These are phyloP conservation scores for Ceratonia siliqua DNA, from an alignment of 306 rosid genomes.

Conservation along the genomic window DNA sequence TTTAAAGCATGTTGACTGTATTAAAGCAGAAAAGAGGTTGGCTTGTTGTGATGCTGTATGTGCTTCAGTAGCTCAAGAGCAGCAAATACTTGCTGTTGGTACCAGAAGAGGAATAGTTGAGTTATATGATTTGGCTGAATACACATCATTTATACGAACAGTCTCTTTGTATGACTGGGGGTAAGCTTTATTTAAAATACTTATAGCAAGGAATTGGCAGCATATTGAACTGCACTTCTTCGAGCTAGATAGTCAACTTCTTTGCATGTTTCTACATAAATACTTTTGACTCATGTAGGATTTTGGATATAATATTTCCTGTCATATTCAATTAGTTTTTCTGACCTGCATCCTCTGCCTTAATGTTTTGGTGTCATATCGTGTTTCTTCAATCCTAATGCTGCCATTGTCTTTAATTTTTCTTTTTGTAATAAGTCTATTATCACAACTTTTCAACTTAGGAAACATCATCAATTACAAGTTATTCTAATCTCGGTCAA, in stretches of 20 bases:
- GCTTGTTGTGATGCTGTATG: conserved; percentile 86
- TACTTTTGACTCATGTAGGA: neutral
- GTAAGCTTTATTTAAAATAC: conserved; percentile 55
- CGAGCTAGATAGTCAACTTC: conserved; percentile 18
- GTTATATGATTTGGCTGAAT: conserved; percentile 83
- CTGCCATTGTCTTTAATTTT: conserved; percentile 14
- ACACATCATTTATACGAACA: conserved; percentile 62
- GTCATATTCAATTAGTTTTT: neutral
- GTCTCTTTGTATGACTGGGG: conserved; percentile 97
- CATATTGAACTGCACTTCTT: conserved; percentile 26
- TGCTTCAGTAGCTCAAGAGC: conserved; percentile 77
- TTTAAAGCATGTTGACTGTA: conserved; percentile 75
- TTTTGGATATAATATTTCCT: neutral
- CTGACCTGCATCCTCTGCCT: neutral
- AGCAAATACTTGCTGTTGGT: conserved; percentile 95
- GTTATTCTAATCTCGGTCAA: conserved; percentile 2
- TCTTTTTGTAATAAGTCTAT: conserved; percentile 5
- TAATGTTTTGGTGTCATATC: conserved; percentile 1
- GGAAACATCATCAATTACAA: neutral
- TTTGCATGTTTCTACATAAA: neutral
- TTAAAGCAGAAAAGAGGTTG: conserved; percentile 73
- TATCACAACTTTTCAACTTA: neutral
- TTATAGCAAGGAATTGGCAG: conserved; percentile 21
- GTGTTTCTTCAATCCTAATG: conserved; percentile 16
- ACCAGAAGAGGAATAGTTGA: conserved; percentile 88